Evolutionary conservation across 768 basidiomycete species (phyloP).

Genomic region (Amanita pseudoporphyria): DNA sequence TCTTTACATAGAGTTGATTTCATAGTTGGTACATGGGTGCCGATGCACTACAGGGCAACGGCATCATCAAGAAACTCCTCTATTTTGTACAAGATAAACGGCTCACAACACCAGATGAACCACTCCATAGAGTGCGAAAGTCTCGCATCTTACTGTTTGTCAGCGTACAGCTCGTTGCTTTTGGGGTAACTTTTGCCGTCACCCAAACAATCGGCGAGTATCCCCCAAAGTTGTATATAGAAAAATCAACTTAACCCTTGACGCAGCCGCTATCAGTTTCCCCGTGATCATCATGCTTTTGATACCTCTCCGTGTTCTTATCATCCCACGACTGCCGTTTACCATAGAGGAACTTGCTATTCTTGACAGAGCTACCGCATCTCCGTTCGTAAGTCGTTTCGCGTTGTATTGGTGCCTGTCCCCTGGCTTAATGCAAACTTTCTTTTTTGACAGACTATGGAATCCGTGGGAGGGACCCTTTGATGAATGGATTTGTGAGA

Average conservation of each 20-base stretch:
- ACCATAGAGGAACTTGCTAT: constrained; percentile 69
- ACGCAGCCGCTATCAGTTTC: constrained; percentile 78
- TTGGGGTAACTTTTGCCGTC: constrained; percentile 83
- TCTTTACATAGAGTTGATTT: neutral
- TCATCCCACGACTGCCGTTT: constrained; percentile 73
- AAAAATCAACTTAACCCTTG: neutral
- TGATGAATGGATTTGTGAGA: too few species aligned
- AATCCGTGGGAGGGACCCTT: constrained; percentile 17
- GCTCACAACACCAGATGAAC: constrained; percentile 56
- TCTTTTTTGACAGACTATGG: constrained; percentile 14
- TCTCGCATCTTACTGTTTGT: constrained; percentile 67
- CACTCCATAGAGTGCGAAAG: constrained; percentile 65
- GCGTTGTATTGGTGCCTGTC: neutral
- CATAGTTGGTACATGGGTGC: constrained; percentile 87
- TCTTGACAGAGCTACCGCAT: constrained; percentile 87
- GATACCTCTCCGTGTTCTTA: constrained; percentile 59
- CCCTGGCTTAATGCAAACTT: neutral
- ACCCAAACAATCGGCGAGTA: constrained; percentile 77
- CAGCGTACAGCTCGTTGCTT: constrained; percentile 67
- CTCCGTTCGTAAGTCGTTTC: constrained; percentile 58
- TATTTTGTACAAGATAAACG: constrained; percentile 69
- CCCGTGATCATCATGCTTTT: constrained; percentile 82
- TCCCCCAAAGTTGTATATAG: neutral
- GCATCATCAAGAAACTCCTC: constrained; percentile 72
- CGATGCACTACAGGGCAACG: constrained; percentile 71